Conservation (phyloP, 2,329 filamentous ascomycete genomes). For the Fusarium anguioides region DNA sequence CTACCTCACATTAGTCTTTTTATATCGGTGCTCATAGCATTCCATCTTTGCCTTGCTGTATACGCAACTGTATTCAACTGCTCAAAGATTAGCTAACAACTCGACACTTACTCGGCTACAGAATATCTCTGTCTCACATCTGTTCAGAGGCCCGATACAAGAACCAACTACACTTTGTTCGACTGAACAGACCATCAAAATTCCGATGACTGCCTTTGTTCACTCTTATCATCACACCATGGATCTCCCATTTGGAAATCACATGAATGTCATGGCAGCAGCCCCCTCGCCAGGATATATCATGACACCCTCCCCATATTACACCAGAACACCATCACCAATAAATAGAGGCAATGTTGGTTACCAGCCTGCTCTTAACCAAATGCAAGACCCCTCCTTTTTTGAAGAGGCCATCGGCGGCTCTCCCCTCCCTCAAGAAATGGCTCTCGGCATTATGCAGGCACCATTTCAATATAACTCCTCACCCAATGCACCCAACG, state of each 20-base stretch:
- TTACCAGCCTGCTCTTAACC: slow-evolving; percentile 33
- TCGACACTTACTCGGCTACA: neutral
- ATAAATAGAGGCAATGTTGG: slow-evolving; percentile 28
- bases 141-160: neutral
- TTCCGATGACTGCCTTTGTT: slow-evolving; percentile 33
- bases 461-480: slow-evolving; percentile 27
- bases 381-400: slow-evolving; percentile 39
- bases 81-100: neutral
- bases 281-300: slow-evolving; percentile 34
- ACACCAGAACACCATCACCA: slow-evolving; percentile 39
- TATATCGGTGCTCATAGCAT: neutral
- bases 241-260: slow-evolving; percentile 29
- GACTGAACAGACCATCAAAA: neutral
- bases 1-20: neutral
- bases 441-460: slow-evolving; percentile 32
- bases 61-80: neutral
- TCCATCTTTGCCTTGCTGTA: neutral
- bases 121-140: neutral
- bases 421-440: slow-evolving; percentile 35
- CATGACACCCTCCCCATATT: slow-evolving; percentile 38
- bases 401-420: slow-evolving; percentile 44
- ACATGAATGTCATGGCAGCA: slow-evolving; percentile 22
- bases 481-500: slow-evolving; percentile 9
- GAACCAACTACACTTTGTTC: slow-evolving; percentile 9
- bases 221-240: slow-evolving; percentile 35